Base-by-base conservation (phyloP, 306 rosid species). In the Alnus glutinosa region DNA sequence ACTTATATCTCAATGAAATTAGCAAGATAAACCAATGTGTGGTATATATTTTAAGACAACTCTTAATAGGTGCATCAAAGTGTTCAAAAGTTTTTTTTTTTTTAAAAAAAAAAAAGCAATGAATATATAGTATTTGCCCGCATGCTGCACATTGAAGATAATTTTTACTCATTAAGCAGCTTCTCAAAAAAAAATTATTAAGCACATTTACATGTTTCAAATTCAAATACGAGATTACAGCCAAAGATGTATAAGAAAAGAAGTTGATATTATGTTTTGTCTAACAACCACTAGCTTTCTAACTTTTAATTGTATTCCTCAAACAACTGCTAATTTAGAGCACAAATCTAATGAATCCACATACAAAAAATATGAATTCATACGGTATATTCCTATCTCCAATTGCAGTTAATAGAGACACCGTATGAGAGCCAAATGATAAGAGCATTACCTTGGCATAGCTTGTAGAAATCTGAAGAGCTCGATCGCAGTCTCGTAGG, bases 391-490 rank as follows among this genome's bases (percentile, higher is more conserved):
- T 19, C 36, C 34, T 13, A 58, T 58, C 66, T 59, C 0, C 36
- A 49, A 78, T 12, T 62, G 7, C 54, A 46, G 28, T 9, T 32
- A 10, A 51, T 1, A 14, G 30, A 2, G 79, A 18, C 55, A n/a
- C 36, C 14, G 18, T 55, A 47, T 23, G 8, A 55, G 7, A 14
- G 2, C 49, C 39, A 39, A 16, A 74, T 37, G 48, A 51, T 12
- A 15, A 47, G 73, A 57, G 81, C 72, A 83, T 64, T 82, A 94
- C 97, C 98, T 94, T 94, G 54, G 93, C 84, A 78, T 90, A 88
- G 87, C 83, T 83, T 42, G 96, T 88, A 77, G 89, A 89, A 64
- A 90, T 84, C 80, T 79, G 96, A 87, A 94, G 87, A 62, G 97
- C 91, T 54, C 93, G 87, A 83, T 85, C 59, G 83, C 98, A 92